phyloP scores from a whole-genome alignment of 139 green algal genomes.

The Diplosphaera chodatii region DNA sequence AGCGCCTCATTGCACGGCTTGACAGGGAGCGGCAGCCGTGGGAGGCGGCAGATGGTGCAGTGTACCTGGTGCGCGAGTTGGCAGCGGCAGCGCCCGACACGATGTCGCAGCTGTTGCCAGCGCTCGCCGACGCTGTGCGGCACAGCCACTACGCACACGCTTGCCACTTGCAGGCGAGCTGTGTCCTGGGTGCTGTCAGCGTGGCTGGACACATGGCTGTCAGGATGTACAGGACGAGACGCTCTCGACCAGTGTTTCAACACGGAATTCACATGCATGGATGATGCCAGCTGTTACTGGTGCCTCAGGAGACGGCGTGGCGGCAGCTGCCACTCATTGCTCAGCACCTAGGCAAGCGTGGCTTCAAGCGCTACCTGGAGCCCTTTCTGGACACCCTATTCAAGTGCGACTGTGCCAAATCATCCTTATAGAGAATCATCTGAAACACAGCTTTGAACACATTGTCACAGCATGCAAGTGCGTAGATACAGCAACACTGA shows the following conservation, averaged over 20 bases:
- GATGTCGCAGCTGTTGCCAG: constrained; percentile 48
- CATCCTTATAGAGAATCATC: too few species aligned
- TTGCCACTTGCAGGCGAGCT: constrained; percentile 54
- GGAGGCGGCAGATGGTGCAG: constrained; percentile 83
- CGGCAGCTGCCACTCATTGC: constrained; percentile 62
- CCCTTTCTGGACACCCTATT: constrained; percentile 69
- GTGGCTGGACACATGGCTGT: too few species aligned
- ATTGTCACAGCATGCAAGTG: too few species aligned
- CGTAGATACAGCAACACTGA: too few species aligned
- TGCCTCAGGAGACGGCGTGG: constrained; percentile 74
- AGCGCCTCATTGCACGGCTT: too few species aligned
- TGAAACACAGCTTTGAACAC: too few species aligned
- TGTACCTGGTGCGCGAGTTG: constrained; percentile 76
- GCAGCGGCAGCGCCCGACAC: constrained; percentile 20
- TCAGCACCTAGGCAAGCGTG: constrained; percentile 48
- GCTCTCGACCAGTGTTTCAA: too few species aligned
- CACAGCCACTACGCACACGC: constrained; percentile 58
- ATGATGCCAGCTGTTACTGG: too few species aligned
- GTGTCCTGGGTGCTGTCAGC: too few species aligned
- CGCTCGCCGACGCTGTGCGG: constrained; percentile 51
- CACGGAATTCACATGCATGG: too few species aligned
- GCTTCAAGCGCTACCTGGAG: constrained; percentile 73
- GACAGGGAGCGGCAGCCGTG: constrained; percentile 72
- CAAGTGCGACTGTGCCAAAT: constrained; percentile 47
- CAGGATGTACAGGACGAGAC: too few species aligned